These are phyloP conservation scores for Pyracantha coccinea DNA, from an alignment of 331 rosid genomes.

Conservation along the genomic window DNA sequence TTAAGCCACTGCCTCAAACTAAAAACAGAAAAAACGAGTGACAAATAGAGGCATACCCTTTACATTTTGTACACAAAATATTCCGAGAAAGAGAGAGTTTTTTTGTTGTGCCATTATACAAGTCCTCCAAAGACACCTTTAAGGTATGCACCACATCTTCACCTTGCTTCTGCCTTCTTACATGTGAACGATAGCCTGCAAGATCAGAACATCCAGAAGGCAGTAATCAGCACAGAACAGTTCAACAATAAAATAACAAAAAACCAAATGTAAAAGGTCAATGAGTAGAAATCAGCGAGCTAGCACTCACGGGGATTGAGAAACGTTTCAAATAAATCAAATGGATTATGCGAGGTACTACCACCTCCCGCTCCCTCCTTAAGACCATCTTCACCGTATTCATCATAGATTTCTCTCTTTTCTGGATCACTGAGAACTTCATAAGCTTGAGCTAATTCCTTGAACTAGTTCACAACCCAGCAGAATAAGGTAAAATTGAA, in stretches of 20 bases:
- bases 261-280: background rate
- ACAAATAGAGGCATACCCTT: constrained; percentile 45
- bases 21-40: background rate
- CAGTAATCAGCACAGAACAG: constrained; percentile 2
- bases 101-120: constrained; percentile 57
- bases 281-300: background rate
- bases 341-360: constrained; percentile 50
- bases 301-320: constrained; percentile 30
- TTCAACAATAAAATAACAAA: background rate
- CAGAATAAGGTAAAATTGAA: background rate
- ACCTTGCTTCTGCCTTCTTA: constrained; percentile 65
- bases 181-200: constrained; percentile 46
- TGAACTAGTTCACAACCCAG: constrained; percentile 37
- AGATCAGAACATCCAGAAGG: background rate
- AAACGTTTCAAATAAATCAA: constrained; percentile 62
- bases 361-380: constrained; percentile 62
- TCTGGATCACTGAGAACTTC: constrained; percentile 67
- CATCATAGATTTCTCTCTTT: constrained; percentile 62
- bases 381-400: constrained; percentile 74
- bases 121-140: constrained; percentile 71
- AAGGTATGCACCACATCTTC: constrained; percentile 63
- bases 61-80: constrained; percentile 45
- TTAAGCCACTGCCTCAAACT: background rate
- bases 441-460: constrained; percentile 72
- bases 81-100: constrained; percentile 62